A percentile compares a stretch with the other conserved stretches of the same genome.
These are phyloP conservation scores for Gryganskiella cystojenkinii DNA, from an alignment of 192 early-diverging fungal genomes.

Conservation along the genomic window DNA sequence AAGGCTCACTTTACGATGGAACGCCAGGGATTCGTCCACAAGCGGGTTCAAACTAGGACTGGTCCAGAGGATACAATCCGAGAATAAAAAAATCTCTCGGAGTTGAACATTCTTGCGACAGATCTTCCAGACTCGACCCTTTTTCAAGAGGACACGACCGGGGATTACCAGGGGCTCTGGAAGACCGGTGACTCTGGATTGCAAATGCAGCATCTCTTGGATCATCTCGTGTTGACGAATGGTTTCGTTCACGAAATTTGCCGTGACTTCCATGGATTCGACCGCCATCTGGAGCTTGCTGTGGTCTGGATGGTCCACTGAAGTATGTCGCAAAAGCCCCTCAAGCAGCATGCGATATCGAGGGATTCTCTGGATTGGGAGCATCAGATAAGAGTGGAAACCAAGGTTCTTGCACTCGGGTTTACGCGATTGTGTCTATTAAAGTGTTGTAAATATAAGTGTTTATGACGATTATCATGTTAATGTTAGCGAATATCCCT, in stretches of 20 bases:
- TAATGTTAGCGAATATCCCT: slow-evolving; percentile 56
- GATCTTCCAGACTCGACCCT: slow-evolving; percentile 77
- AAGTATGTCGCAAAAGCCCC: slow-evolving; percentile 77
- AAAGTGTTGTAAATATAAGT: slow-evolving; percentile 20
- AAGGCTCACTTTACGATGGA: slow-evolving; percentile 77
- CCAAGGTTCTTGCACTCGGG: slow-evolving; percentile 61
- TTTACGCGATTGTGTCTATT: slow-evolving; percentile 57
- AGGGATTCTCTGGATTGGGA: slow-evolving; percentile 91
- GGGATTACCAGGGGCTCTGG: slow-evolving; percentile 76
- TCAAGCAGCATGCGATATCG: slow-evolving; percentile 87
- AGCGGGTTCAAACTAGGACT: slow-evolving; percentile 63
- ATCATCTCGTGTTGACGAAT: slow-evolving; percentile 85
- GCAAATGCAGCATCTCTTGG: slow-evolving; percentile 74
- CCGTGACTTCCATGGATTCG: slow-evolving; percentile 75
- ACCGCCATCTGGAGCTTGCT: slow-evolving; percentile 69
- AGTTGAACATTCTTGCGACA: slow-evolving; percentile 80
- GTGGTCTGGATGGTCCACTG: slow-evolving; percentile 78
- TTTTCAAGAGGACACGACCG: slow-evolving; percentile 72
- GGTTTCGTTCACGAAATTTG: slow-evolving; percentile 81
- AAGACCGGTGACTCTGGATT: slow-evolving; percentile 71
- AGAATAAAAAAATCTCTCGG: slow-evolving; percentile 78
- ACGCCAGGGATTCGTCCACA: slow-evolving; percentile 71
- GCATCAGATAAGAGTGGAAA: slow-evolving; percentile 83
- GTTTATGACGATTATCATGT: slow-evolving; percentile 32
- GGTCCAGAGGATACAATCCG: slow-evolving; percentile 82